Evolutionary conservation across 768 basidiomycete species (phyloP), one percentile per base, ranked within the genome.

Genomic region (Boletus pseudopeckii): DNA sequence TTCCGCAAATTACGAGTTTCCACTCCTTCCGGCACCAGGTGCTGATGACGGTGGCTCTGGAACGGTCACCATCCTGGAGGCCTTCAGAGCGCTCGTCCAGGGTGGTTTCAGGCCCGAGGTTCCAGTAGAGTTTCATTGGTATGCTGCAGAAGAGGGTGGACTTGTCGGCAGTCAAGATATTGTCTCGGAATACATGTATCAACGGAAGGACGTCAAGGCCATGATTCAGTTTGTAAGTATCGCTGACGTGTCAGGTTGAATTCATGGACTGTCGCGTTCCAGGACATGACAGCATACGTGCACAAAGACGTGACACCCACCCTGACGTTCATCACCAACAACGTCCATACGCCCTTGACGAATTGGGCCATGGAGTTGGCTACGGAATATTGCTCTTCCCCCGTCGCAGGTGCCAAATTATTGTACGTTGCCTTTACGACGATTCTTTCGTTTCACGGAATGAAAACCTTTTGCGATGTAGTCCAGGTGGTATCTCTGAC

Each of bases 71-170:
- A 87, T 90, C 58, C 71, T 90, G 38, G 90, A 90, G 72, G 77
- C 86, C 17, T 90, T 88, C 66, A 80, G 88, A 36, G 85, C 80
- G 13, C 74, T 91, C 53, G 75, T 91, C 58, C 77, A 80, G 26
- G 78, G 85, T 36, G 81, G 84, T 64, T 91, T 86, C 76, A 79
- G 68, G 39, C 89, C 88, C 48, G 71, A 75, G 54, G 80, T 80
- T 41, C 74, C 83, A 6, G 76, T 91, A 33, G 87, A 92, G 64
- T 91, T 91, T 69, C 87, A 90, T 59, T 90, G 88, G 90, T 92
- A 90, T 65, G 85, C 88, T 47, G 88, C 84, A 40, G 88, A 90
- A 75, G 88, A 69, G 45, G 67, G 55, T 45, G 55, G 62, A 32
- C 46, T 57, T 28, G 48, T 64, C 14, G 50, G 48, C 11, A 45